A percentile compares a stretch with the other conserved stretches of the same genome.
Evolutionary conservation across 768 basidiomycete species (phyloP).

Genomic region (Lentinula aciculospora): DNA sequence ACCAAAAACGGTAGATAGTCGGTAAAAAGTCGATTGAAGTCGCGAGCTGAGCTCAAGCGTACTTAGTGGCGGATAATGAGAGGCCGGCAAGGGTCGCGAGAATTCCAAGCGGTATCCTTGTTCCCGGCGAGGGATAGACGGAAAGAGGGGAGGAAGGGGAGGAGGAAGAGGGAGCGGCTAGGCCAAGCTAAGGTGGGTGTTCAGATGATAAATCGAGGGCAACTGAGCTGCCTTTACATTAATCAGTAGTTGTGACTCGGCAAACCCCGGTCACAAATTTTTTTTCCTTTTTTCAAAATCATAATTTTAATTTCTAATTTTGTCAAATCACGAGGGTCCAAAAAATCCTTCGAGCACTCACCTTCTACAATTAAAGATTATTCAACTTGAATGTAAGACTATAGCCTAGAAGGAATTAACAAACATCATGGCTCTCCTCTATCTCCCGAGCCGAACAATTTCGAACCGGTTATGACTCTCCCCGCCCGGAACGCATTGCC

Average conservation of each 20-base stretch:
- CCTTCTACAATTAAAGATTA: neutral
- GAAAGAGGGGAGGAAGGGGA: constrained; percentile 24
- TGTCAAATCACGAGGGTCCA: neutral
- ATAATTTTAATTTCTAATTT: neutral
- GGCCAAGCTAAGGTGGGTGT: constrained; percentile 5
- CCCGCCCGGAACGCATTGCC: neutral
- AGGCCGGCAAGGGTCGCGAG: constrained; percentile 95
- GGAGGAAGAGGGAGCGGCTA: constrained; percentile 24
- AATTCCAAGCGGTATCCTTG: constrained; percentile 55
- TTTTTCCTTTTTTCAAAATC: too few relatives aligned
- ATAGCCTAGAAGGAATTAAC: neutral
- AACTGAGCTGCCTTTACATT: neutral
- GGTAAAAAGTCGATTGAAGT: constrained; percentile 27
- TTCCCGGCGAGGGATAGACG: constrained; percentile 29
- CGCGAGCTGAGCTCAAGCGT: constrained; percentile 76
- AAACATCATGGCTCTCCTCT: too few relatives aligned
- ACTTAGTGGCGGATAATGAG: constrained; percentile 34
- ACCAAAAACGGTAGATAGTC: constrained; percentile 28
- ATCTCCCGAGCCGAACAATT: neutral
- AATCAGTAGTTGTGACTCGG: neutral
- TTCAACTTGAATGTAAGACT: neutral
- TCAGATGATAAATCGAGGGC: neutral
- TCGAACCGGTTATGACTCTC: neutral
- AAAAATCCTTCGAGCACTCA: neutral
- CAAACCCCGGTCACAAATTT: neutral